A percentile compares a stretch with the other conserved stretches of the same genome.
phyloP scores from a whole-genome alignment of 2,329 filamentous ascomycete species.

The Raffaelea albimanens region DNA sequence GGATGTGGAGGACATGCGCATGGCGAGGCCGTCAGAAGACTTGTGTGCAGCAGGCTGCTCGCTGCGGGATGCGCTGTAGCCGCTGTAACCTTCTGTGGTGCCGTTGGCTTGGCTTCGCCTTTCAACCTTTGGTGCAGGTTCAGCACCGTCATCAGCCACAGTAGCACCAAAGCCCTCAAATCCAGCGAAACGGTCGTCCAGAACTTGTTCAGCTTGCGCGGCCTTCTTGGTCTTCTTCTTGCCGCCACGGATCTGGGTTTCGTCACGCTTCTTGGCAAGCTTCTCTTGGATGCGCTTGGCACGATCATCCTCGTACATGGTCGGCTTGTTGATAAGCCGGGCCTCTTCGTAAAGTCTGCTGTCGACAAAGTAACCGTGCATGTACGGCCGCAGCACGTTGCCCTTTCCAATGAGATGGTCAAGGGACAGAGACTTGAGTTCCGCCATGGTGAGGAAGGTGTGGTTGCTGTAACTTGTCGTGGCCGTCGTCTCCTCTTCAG shows the following conservation, averaged over 20 bases:
- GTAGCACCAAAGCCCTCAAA: no score
- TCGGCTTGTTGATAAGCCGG: conserved; percentile 83
- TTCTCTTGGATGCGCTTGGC: conserved; percentile 88
- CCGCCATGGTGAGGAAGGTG: conserved; percentile 88
- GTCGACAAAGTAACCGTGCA: conserved; percentile 98
- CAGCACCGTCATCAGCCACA: no score
- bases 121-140: no score
- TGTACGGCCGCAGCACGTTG: conserved; percentile 84
- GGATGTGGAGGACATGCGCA: conserved; percentile 62
- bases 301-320: conserved; percentile 85
- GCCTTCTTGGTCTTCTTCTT: no score
- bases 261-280: conserved; percentile 94
- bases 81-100: no score
- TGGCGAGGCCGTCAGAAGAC: conserved; percentile 48
- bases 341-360: conserved; percentile 95
- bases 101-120: no score
- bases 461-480: conserved; percentile 98
- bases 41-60: no score
- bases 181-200: no score
- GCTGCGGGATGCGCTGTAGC: no score
- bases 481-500: conserved; percentile 64
- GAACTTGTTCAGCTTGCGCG: no score
- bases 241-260: conserved; percentile 72
- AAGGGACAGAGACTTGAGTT: conserved; percentile 76
- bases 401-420: conserved; percentile 86